Evolutionary conservation across 2,329 filamentous ascomycete genomes (phyloP).

Genomic region (Monosporascus sp.): DNA sequence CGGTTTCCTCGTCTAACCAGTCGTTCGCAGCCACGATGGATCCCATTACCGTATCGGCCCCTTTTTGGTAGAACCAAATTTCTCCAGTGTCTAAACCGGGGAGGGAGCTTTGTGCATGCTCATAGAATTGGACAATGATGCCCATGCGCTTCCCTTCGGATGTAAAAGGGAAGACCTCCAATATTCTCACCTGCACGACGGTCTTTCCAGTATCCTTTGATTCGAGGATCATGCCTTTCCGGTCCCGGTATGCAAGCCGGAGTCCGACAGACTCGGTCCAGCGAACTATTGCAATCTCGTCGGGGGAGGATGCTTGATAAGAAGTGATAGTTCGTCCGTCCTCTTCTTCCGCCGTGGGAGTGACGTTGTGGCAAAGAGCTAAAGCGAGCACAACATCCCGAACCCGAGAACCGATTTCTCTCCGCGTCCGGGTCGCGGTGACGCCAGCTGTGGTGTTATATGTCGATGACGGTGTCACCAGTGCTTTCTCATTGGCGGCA

Average conservation of each 20-base stretch:
- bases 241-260: constrained; percentile 76
- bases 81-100: constrained; percentile 58
- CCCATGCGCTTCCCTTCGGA: constrained; percentile 98
- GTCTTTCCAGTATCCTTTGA: constrained; percentile 67
- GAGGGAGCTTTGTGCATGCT: constrained; percentile 44
- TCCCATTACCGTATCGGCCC: constrained; percentile 97
- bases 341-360: constrained; percentile 80
- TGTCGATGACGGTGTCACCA: constrained; percentile 73
- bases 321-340: constrained; percentile 71
- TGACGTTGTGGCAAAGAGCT: constrained; percentile 95
- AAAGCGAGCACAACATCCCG: constrained; percentile 89
- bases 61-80: constrained; percentile 98
- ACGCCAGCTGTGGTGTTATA: constrained; percentile 56
- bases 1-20: constrained; percentile 97
- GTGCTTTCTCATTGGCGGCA: constrained; percentile 37
- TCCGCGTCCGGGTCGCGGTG: constrained; percentile 72
- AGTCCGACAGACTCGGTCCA: constrained; percentile 94
- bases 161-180: constrained; percentile 96
- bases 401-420: constrained; percentile 91
- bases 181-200: constrained; percentile 79
- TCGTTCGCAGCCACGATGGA: constrained; percentile 92
- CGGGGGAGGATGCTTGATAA: constrained; percentile 94
- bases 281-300: constrained; percentile 94
- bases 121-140: constrained; percentile 83
- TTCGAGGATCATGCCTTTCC: constrained; percentile 77